Evolutionary conservation across 116 monocot genomes (phyloP), one percentile per base, ranked within the genome.

Genomic region (Zostera marina): DNA sequence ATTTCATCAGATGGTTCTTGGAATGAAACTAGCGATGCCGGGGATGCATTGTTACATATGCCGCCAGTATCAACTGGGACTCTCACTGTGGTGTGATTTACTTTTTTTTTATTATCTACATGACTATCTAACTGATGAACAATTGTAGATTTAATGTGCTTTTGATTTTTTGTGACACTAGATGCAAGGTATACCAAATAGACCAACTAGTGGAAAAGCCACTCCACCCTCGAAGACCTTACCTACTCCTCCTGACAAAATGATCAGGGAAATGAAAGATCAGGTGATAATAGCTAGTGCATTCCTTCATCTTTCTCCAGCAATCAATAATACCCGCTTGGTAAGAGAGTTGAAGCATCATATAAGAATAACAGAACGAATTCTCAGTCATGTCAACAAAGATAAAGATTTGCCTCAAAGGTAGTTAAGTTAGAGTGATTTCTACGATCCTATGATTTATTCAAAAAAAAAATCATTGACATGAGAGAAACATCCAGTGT

Each of bases 231-330:
- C 59, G 10, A 17, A 14, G n/a, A 15, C 48, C 65, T 74, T 21
- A 15, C 61, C 65, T 19, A 15, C 22, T 16, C 44, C 69, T 40
- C 49, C 69, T 40, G 69, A 68, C 54, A 76, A 72, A 61, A 92
- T 72, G 65, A 72, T 87, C 42, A 70, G 70, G 26, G 70, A 69
- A 53, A 83, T 92, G 77, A 76, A 83, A 68, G 92, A 92, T 62
- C 81, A 83, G 60, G 20, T 92, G 32, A 78, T 87, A 58, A 81
- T 70, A 68, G 92, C 92, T 22, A 80, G 65, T 65, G 83, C 83
- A 20, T 92, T 76, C 72, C 68, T 92, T 70, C 74, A 62, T 15
- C 83, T 79, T 75, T 69, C 81, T 59, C 76, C 76, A 16, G 60
- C 81, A 66, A 75, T 53, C 52, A 77, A 78, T 70, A 83, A 87